These are phyloP conservation scores for Venturia aucupariae DNA, from an alignment of 2,329 filamentous ascomycete species.

Conservation along the genomic window DNA sequence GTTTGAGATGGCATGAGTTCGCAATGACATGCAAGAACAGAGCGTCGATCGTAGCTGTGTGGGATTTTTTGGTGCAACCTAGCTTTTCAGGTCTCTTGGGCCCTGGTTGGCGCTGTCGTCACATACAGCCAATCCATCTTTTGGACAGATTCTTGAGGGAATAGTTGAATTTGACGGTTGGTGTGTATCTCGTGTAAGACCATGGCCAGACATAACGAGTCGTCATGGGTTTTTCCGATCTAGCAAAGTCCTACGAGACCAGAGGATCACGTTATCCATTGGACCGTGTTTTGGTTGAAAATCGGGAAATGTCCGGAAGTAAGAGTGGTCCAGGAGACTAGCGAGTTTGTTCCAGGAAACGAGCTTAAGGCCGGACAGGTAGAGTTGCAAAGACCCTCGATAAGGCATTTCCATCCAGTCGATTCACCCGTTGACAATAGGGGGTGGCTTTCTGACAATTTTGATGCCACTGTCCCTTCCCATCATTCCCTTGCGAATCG, in stretches of 20 bases:
- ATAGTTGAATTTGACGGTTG: background rate
- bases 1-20: background rate
- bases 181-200: no score
- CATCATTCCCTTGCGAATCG: slow-evolving; percentile 24
- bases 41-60: background rate
- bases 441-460: slow-evolving; percentile 50
- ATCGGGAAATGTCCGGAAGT: no score
- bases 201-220: no score
- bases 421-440: background rate
- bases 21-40: background rate
- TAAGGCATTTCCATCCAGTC: background rate
- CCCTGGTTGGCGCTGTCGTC: background rate
- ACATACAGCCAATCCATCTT: background rate
- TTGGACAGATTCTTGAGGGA: background rate
- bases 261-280: no score
- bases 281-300: no score
- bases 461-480: slow-evolving; percentile 56
- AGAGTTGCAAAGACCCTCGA: background rate
- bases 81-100: background rate
- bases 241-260: no score
- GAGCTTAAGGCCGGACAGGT: no score
- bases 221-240: no score
- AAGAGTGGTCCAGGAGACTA: no score
- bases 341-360: no score
- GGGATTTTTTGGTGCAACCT: background rate